phyloP scores from a whole-genome alignment of 2,329 filamentous ascomycete species.

The Ophiosphaerella korrae region DNA sequence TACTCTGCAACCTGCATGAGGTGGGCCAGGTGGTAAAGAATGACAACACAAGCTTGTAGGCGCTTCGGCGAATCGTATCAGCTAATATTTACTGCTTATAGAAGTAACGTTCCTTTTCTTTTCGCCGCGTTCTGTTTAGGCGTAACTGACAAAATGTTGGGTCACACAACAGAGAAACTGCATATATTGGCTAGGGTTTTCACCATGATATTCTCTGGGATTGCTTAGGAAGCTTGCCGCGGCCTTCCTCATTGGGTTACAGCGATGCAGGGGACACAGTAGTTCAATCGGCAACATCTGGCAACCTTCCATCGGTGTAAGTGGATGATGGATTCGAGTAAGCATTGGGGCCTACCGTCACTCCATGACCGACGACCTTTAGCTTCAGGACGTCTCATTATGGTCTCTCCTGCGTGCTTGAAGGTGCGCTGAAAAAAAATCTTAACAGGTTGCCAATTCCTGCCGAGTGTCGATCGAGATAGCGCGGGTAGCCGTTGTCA shows the following conservation, averaged over 20 bases:
- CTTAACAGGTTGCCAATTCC: background rate
- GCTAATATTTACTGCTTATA: too few relatives aligned
- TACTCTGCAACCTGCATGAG: too few relatives aligned
- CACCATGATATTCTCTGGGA: constrained; percentile 18
- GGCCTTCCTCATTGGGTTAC: constrained; percentile 15
- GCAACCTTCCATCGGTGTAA: background rate
- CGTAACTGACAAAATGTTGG: constrained; percentile 1
- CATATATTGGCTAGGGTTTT: constrained; percentile 23
- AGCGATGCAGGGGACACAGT: background rate
- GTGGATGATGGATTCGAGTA: background rate
- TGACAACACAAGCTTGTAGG: too few relatives aligned
- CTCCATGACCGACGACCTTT: background rate
- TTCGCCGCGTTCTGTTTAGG: constrained; percentile 13
- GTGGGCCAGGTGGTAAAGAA: too few relatives aligned
- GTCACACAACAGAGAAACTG: constrained; percentile 27
- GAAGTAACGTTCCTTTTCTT: constrained; percentile 13
- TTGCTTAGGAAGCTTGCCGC: constrained; percentile 20
- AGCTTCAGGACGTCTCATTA: background rate
- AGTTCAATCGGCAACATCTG: background rate
- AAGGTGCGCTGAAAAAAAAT: background rate
- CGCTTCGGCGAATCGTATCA: too few relatives aligned
- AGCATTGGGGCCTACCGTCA: background rate
- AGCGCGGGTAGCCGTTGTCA: constrained; percentile 18
- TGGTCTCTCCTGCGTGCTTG: background rate
- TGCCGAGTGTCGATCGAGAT: constrained; percentile 16